Evolutionary conservation across 2,329 filamentous ascomycete genomes (phyloP).

Genomic region (Cladosporium cucumerinum): DNA sequence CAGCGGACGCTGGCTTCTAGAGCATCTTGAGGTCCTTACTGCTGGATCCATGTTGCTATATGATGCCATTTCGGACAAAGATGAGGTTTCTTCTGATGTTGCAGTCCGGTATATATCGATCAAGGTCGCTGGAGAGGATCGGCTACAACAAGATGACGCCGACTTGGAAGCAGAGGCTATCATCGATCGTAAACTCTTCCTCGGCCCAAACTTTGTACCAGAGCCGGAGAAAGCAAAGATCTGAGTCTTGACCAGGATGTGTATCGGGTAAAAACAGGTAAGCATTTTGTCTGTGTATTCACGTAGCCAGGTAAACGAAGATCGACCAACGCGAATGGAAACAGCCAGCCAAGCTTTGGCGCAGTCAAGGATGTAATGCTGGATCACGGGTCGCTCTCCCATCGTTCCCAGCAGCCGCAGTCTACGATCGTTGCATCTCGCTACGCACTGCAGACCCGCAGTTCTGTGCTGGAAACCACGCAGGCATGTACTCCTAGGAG

Average conservation of each 20-base stretch:
- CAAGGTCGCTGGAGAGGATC: not conserved
- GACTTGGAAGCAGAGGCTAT: not conserved
- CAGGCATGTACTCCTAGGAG: too few species aligned
- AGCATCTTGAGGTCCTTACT: constrained; percentile 1
- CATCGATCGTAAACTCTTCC: not conserved
- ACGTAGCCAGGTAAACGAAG: too few species aligned
- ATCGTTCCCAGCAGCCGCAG: too few species aligned
- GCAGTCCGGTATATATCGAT: not conserved
- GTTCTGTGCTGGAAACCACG: too few species aligned
- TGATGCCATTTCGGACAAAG: not conserved
- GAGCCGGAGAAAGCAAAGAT: not conserved
- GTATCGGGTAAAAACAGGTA: too few species aligned
- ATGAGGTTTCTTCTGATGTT: not conserved
- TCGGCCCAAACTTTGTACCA: not conserved
- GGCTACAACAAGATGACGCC: not conserved
- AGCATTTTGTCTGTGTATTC: too few species aligned
- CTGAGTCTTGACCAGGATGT: not conserved
- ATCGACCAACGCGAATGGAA: too few species aligned
- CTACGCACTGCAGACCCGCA: too few species aligned
- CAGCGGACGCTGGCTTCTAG: constrained; percentile 1
- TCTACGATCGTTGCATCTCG: too few species aligned
- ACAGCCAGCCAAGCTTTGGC: too few species aligned
- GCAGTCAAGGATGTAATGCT: too few species aligned
- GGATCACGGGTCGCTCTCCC: too few species aligned
- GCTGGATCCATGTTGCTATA: not conserved